Conservation (phyloP, 257 asterid genomes). For the Nicotiana sylvestris region DNA sequence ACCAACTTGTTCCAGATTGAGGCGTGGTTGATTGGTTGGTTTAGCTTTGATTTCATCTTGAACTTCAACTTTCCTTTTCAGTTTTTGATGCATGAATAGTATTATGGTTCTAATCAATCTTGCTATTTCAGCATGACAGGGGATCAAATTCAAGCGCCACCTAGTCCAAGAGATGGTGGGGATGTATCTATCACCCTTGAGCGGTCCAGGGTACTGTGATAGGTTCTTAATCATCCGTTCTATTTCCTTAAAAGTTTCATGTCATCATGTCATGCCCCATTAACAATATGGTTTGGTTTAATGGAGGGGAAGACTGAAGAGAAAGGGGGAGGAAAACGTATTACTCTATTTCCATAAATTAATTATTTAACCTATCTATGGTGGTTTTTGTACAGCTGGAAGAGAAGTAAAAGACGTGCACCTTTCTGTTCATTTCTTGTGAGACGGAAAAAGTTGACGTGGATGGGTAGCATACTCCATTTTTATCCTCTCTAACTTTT, state of each 20-base stretch:
- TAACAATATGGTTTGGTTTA: neutral
- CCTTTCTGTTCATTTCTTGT: neutral
- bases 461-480: slow-evolving; percentile 5
- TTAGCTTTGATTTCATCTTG: neutral
- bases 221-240: slow-evolving; percentile 4
- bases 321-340: slow-evolving; percentile 3
- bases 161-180: slow-evolving; percentile 90
- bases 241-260: neutral
- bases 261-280: neutral
- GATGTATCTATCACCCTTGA: slow-evolving; percentile 51
- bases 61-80: neutral
- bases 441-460: neutral
- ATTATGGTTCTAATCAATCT: slow-evolving; percentile 13
- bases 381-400: neutral
- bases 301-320: neutral
- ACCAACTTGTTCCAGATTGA: neutral
- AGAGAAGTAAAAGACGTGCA: neutral
- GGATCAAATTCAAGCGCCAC: slow-evolving; percentile 80
- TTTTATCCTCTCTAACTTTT: neutral
- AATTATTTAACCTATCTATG: neutral
- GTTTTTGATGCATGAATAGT: neutral
- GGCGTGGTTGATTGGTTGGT: neutral
- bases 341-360: neutral
- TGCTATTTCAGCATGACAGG: slow-evolving; percentile 80
- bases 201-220: slow-evolving; percentile 60